Conservation (phyloP, 768 basidiomycete species). For the Termitomyces sp. region DNA sequence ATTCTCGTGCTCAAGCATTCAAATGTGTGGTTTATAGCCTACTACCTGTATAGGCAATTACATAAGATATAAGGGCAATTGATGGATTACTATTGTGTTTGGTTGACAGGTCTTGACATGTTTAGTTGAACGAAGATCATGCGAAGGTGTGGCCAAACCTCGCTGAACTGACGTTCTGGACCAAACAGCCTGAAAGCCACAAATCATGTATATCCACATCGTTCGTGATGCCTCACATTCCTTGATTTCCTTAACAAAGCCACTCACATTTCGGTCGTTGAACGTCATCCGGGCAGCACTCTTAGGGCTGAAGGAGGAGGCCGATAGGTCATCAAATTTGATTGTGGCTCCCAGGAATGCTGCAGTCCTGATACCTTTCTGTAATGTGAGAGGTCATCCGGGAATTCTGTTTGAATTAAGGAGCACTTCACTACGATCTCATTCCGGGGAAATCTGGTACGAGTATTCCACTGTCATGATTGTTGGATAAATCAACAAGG, state of each 20-base stretch:
- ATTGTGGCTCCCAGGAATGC: conserved; percentile 38
- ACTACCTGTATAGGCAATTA: too few relatives aligned
- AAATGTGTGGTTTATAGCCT: too few relatives aligned
- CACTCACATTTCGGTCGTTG: conserved; percentile 36
- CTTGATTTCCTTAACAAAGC: conserved; percentile 30
- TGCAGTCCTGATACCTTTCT: conserved; percentile 73
- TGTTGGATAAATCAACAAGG: background rate
- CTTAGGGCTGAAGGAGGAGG: conserved; percentile 10
- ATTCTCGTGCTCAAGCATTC: background rate
- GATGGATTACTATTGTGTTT: background rate
- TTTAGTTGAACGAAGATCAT: background rate
- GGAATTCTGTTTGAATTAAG: conserved; percentile 74
- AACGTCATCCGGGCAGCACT: conserved; percentile 25
- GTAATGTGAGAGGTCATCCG: conserved; percentile 65
- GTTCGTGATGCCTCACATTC: conserved; percentile 17
- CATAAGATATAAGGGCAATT: too few relatives aligned
- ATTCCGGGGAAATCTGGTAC: conserved; percentile 84
- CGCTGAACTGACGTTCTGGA: background rate
- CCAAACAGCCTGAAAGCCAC: background rate
- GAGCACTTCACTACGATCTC: conserved; percentile 57
- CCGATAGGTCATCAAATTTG: background rate
- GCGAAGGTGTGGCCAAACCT: background rate
- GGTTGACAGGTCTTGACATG: too few relatives aligned
- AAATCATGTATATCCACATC: background rate
- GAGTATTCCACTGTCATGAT: background rate